These are phyloP conservation scores for Penicillium polonicum DNA, from an alignment of 2,329 filamentous ascomycete genomes.

Conservation along the genomic window DNA sequence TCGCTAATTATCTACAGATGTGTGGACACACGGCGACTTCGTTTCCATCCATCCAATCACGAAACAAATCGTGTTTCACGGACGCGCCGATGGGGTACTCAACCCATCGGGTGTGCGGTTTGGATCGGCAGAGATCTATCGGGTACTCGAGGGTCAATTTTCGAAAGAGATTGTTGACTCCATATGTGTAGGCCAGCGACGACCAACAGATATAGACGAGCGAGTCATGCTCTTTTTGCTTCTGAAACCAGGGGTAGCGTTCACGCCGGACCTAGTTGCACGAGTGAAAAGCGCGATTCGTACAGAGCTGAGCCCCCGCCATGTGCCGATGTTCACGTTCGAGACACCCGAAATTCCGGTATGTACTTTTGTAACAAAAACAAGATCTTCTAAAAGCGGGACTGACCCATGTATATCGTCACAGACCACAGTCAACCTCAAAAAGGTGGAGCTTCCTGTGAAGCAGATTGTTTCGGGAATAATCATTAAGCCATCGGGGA, in stretches of 20 bases:
- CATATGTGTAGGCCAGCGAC: slow-evolving; percentile 73
- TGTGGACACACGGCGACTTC: slow-evolving; percentile 84
- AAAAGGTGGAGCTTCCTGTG: slow-evolving; percentile 80
- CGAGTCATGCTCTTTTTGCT: slow-evolving; percentile 60
- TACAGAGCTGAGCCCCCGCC: slow-evolving; percentile 65
- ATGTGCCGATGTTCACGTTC: slow-evolving; percentile 77
- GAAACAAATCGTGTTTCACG: slow-evolving; percentile 47
- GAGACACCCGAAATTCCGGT: slow-evolving; percentile 74
- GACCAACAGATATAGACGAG: slow-evolving; percentile 59
- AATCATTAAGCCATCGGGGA: slow-evolving; percentile 70
- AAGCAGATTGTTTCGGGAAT: slow-evolving; percentile 80
- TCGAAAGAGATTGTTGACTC: slow-evolving; percentile 59
- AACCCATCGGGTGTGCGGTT: slow-evolving; percentile 79
- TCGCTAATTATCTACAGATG: slow-evolving; percentile 40
- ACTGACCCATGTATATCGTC: slow-evolving; percentile 48
- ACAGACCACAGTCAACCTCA: slow-evolving; percentile 75
- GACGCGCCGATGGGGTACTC: slow-evolving; percentile 66
- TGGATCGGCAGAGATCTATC: slow-evolving; percentile 77
- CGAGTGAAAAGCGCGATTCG: slow-evolving; percentile 63
- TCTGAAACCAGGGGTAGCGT: slow-evolving; percentile 47
- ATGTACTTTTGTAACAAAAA: slow-evolving; percentile 29
- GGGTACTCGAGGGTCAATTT: slow-evolving; percentile 58
- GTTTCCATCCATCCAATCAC: slow-evolving; percentile 68
- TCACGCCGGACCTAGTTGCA: slow-evolving; percentile 45
- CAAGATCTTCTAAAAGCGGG: slow-evolving; percentile 51